Percentiles rank a stretch among this genome's conserved stretches.
These are phyloP conservation scores for Nemania bipapillata DNA, from an alignment of 2,329 filamentous ascomycete genomes.

Conservation along the genomic window DNA sequence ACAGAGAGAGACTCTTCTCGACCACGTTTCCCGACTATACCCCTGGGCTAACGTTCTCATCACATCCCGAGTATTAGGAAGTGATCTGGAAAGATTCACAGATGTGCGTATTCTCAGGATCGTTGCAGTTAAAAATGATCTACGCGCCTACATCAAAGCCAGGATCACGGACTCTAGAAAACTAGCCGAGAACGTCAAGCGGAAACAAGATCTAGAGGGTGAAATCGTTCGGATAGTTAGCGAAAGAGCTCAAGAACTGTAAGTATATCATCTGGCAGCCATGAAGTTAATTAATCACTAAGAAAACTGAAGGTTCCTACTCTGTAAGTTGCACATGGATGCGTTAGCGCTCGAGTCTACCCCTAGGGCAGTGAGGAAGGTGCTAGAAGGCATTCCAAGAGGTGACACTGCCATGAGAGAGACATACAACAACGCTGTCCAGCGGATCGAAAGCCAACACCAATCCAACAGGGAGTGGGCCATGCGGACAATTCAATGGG, in stretches of 20 bases:
- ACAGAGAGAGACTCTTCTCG: constrained; percentile 21
- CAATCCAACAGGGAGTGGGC: constrained; percentile 17
- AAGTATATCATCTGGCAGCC: constrained; percentile 3
- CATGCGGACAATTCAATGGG: constrained; percentile 17
- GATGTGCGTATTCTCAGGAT: constrained; percentile 15
- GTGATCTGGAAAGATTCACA: constrained; percentile 21
- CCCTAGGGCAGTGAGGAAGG: constrained; percentile 21
- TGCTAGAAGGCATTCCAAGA: constrained; percentile 14
- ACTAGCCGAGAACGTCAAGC: constrained; percentile 19
- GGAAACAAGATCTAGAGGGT: constrained; percentile 16
- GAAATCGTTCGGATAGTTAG: constrained; percentile 18
- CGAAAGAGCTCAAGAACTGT: constrained; percentile 24
- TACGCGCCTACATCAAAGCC: constrained; percentile 16
- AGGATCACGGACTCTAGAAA: constrained; percentile 20
- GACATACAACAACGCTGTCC: constrained; percentile 18
- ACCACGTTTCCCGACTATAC: constrained; percentile 13
- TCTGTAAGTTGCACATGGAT: constrained; percentile 26
- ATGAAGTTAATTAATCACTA: neutral
- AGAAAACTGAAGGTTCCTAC: constrained; percentile 13
- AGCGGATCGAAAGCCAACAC: constrained; percentile 23
- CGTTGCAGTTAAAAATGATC: constrained; percentile 11
- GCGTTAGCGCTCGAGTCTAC: constrained; percentile 19
- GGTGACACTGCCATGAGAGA: constrained; percentile 13
- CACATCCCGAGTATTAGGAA: constrained; percentile 24
- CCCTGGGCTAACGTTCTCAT: constrained; percentile 25